Percentiles rank a stretch among this genome's conserved stretches.
These are phyloP conservation scores for Cladosporium velox DNA, from an alignment of 2,329 filamentous ascomycete species.

Conservation along the genomic window DNA sequence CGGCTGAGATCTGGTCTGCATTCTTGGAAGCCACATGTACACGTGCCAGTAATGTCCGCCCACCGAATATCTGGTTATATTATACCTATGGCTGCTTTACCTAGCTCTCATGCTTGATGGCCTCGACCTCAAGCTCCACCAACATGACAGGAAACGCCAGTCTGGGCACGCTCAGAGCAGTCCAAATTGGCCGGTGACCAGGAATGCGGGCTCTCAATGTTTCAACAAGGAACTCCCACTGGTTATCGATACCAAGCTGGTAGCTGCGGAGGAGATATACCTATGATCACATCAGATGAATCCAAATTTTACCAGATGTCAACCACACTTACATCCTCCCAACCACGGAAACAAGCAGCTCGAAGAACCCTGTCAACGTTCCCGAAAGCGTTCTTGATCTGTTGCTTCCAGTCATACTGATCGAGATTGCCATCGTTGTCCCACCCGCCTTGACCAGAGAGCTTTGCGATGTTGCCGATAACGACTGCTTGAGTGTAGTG, in stretches of 20 bases:
- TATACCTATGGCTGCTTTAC: too few species aligned
- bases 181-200: not conserved
- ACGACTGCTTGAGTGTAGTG: constrained; percentile 19
- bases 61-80: too few species aligned
- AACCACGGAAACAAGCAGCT: constrained; percentile 12
- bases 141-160: not conserved
- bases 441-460: constrained; percentile 21
- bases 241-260: not conserved
- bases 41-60: too few species aligned
- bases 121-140: not conserved
- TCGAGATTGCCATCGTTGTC: constrained; percentile 1
- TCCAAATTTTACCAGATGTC: not conserved
- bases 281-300: not conserved
- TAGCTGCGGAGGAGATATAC: not conserved
- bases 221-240: not conserved
- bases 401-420: constrained; percentile 17
- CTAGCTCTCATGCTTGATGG: not conserved
- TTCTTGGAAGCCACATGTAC: not conserved
- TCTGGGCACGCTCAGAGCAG: not conserved
- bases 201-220: not conserved
- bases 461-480: constrained; percentile 14
- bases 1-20: not conserved
- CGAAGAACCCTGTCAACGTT: constrained; percentile 20
- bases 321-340: constrained; percentile 15
- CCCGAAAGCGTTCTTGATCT: constrained; percentile 20